Percentiles rank a stretch among this genome's conserved stretches.
Conservation (phyloP, 495 filamentous ascomycete species). For the Tuber indicum region DNA sequence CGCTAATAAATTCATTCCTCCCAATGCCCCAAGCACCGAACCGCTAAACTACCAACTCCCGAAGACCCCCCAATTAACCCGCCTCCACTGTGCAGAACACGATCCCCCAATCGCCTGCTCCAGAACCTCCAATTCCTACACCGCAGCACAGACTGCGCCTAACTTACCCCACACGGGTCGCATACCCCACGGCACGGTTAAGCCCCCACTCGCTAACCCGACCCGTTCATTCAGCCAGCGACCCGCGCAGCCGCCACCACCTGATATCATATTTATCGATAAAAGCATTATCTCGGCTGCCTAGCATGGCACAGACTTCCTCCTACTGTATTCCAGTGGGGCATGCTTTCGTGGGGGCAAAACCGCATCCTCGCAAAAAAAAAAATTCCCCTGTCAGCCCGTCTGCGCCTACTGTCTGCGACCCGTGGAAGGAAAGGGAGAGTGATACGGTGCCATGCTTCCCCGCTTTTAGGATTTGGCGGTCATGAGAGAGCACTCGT, state of each 20-base stretch:
- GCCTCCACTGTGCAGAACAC: not conserved
- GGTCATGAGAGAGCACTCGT: not conserved
- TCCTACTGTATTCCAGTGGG: not conserved
- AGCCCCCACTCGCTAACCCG: not conserved
- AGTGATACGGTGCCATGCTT: not conserved
- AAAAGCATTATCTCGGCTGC: not conserved
- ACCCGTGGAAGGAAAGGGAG: not conserved
- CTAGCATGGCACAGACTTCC: not conserved
- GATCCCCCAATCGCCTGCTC: not conserved
- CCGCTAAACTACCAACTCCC: not conserved
- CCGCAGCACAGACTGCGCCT: not conserved
- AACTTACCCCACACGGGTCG: not conserved
- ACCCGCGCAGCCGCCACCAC: not conserved
- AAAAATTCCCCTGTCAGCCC: not conserved
- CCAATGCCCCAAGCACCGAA: not conserved
- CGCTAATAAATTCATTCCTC: not conserved
- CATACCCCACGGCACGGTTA: not conserved
- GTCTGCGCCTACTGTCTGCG: not conserved
- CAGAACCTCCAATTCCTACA: not conserved
- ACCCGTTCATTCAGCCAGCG: not conserved
- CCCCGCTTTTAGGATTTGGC: not conserved
- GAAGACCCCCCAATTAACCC: not conserved
- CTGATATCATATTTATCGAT: not conserved
- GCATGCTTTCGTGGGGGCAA: not conserved
- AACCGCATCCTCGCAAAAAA: not conserved